Conservation (phyloP, 371 early-diverging fungal species). For the Zychaea mexicana region DNA sequence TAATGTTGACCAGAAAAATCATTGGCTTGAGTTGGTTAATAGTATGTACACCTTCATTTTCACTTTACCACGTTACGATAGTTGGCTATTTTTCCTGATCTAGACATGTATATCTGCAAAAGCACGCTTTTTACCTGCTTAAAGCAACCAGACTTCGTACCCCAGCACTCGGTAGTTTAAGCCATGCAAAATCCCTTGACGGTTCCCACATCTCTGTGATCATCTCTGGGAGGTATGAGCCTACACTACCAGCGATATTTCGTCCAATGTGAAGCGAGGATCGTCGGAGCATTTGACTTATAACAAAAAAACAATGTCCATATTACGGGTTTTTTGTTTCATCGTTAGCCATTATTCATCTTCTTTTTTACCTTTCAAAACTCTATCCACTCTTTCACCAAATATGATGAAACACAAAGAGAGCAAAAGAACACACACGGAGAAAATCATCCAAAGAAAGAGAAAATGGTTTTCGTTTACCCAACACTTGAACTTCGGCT, state of each 20-base stretch:
- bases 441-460: neutral
- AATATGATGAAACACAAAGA: no score
- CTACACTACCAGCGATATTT: slow-evolving; percentile 47
- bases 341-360: neutral
- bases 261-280: slow-evolving; percentile 61
- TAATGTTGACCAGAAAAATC: neutral
- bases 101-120: neutral
- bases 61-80: neutral
- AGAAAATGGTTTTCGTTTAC: slow-evolving; percentile 5
- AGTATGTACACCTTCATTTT: neutral
- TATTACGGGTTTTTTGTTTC: neutral
- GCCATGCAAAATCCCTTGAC: slow-evolving; percentile 89
- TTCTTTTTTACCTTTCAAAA: no score
- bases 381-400: no score
- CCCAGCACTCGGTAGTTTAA: slow-evolving; percentile 85
- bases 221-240: slow-evolving; percentile 83
- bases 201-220: slow-evolving; percentile 96
- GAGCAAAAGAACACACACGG: no score
- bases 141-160: slow-evolving; percentile 84
- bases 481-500: slow-evolving; percentile 23
- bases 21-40: no score
- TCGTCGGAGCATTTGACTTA: slow-evolving; percentile 54
- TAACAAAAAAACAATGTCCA: neutral
- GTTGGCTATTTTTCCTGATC: neutral
- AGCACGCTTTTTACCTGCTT: slow-evolving; percentile 50